Evolutionary conservation across 768 basidiomycete genomes (phyloP), one percentile per base, ranked within the genome.

Genomic region (Leccinum subgranulosum): DNA sequence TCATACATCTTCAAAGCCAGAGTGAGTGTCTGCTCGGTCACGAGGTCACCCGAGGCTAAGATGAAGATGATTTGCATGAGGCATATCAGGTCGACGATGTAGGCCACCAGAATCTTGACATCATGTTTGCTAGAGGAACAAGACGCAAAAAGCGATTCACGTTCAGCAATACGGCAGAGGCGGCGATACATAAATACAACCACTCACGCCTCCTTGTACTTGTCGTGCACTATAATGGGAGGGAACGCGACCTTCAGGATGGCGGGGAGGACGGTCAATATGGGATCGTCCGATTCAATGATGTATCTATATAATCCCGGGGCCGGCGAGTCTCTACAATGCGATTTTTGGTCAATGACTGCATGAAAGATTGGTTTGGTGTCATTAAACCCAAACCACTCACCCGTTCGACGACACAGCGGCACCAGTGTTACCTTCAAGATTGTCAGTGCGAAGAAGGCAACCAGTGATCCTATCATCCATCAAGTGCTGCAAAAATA

Each of bases 11-110:
- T 15, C 4, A 61, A 8, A 21, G 55, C 59, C 23, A 25, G 17
- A 28, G 2, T 1, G 1, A 23, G 10, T 2, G 17, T 53, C 25
- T 43, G 2, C 2, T 15, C 1, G 11, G 47, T 65, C 29, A 64
- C 46, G 1, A 10, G 36, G 3, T n/a, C 15, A 11, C 49, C 36
- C 0, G 47, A 17, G 3, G 49, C 45, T 12, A 64, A 11, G 53
- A 64, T 28, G 29, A 52, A 64, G 10, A 61, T 12, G 15, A 25
- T 29, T 27, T 64, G 63, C 63, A 64, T 64, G 53, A 60, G 47
- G 29, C 58, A 64, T 25, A 61, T 53, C 36, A 64, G 27, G 53
- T 61, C 54, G 6, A 61, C 53, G 25, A 60, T 60, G 46, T 54
- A 64, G 19, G 31, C 53, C 53, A 53, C 64, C 28, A 64, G 19